These are phyloP conservation scores for Artomyces pyxidatus DNA, from an alignment of 768 basidiomycete species.

Conservation along the genomic window DNA sequence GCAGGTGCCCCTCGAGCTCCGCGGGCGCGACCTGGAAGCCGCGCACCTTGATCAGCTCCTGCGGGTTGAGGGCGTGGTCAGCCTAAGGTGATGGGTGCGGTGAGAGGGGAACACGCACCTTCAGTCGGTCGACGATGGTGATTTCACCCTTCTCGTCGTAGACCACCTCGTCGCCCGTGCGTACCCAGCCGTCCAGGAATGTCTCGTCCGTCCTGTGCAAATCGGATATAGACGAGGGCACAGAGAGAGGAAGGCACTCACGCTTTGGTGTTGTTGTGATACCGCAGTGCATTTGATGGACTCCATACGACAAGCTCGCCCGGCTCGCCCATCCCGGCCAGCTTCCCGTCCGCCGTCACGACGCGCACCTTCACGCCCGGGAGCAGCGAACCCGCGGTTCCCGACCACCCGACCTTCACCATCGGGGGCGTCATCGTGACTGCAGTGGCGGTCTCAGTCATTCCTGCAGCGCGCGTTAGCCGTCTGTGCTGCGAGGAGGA, in stretches of 20 bases:
- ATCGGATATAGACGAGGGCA: neutral
- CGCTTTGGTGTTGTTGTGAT: conserved; percentile 52
- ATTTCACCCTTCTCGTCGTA: conserved; percentile 48
- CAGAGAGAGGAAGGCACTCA: conserved; percentile 25
- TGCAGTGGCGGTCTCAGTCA: conserved; percentile 59
- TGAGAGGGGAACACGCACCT: conserved; percentile 26
- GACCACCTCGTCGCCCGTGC: conserved; percentile 57
- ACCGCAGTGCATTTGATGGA: conserved; percentile 32
- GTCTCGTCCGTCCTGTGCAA: conserved; percentile 52
- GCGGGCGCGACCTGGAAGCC: conserved; percentile 74
- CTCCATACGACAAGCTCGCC: conserved; percentile 48
- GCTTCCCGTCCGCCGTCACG: conserved; percentile 44
- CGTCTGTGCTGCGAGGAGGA: neutral
- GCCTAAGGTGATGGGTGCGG: conserved; percentile 11
- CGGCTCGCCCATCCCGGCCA: conserved; percentile 43
- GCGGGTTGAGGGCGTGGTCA: conserved; percentile 7
- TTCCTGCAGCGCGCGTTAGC: conserved; percentile 31
- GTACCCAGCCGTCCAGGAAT: conserved; percentile 63
- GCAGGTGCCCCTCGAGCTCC: conserved; percentile 59
- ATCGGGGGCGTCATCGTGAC: conserved; percentile 41
- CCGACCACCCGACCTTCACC: conserved; percentile 40
- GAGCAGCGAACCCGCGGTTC: conserved; percentile 35
- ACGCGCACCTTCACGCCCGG: conserved; percentile 48
- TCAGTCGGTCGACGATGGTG: conserved; percentile 54
- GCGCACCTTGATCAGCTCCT: conserved; percentile 63